Evolutionary conservation across 2,329 filamentous ascomycete genomes (phyloP), one percentile per base, ranked within the genome.

Genomic region (Trichothecium roseum): DNA sequence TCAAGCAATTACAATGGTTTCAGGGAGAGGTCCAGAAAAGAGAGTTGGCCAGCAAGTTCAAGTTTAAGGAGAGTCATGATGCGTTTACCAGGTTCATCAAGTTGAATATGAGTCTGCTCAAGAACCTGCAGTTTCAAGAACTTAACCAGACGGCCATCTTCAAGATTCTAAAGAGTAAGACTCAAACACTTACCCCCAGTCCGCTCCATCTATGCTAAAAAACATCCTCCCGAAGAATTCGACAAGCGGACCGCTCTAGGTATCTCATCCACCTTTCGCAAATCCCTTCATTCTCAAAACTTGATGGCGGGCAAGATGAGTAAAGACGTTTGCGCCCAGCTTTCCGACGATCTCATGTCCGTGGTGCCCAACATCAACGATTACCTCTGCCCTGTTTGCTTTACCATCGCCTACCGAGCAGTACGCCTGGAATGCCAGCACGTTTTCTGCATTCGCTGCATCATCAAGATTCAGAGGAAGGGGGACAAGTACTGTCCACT

Each of bases 131-230:
- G 40, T 94, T 93, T 46, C 84, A 88, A 49, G 85, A 91, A 51
- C 78, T 93, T 44, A 93, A 94, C 49, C 74, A 75, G 44, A 72
- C 72, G 20, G 86, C 86, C 1, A 75, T 91, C 48, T 65, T 64
- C 24, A 94, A 94, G 56, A 94, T 94, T 35, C 60, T 94, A 36
- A 94, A 94, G 56, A 94, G 80, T 82, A 54, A 42, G 71, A 56
- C 18, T 15, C 8, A 8, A 18, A n/a, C n/a, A n/a, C 20, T 6
- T 24, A 10, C 20, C 20, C 20, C 20, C n/a, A n/a, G n/a, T n/a
- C n/a, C n/a, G n/a, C n/a, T n/a, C n/a, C n/a, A n/a, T n/a, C n/a
- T n/a, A n/a, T n/a, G n/a, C n/a, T n/a, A n/a, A n/a, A 22, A 22
- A 24, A 24, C 16, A 8, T 17, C 14, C 8, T 14, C 9, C 32